Conservation (phyloP, 192 early-diverging fungal genomes). For the Bifiguratus adelaidae region DNA sequence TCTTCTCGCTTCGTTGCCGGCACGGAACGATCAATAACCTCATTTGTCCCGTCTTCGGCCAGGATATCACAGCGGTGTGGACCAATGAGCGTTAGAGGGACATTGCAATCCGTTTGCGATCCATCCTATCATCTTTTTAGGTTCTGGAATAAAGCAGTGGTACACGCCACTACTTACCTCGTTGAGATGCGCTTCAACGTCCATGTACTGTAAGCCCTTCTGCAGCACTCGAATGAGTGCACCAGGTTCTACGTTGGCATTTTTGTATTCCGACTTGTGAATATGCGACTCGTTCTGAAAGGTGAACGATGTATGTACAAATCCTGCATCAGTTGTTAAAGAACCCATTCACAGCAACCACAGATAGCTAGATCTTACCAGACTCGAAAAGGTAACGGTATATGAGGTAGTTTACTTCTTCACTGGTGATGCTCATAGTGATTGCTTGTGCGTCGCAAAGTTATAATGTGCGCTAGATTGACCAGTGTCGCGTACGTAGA, state of each 20-base stretch:
- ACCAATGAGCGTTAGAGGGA: slow-evolving; percentile 55
- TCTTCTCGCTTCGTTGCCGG: no score
- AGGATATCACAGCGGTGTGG: slow-evolving; percentile 59
- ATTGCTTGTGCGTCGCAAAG: no score
- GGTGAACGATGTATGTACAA: slow-evolving; percentile 74
- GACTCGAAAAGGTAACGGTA: slow-evolving; percentile 83
- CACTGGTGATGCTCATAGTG: slow-evolving; percentile 74
- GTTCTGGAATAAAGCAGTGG: not conserved
- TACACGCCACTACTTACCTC: slow-evolving; percentile 35
- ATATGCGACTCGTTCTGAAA: slow-evolving; percentile 82
- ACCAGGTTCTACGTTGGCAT: slow-evolving; percentile 67
- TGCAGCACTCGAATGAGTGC: slow-evolving; percentile 78
- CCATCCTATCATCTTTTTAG: slow-evolving; percentile 53
- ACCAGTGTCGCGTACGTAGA: no score
- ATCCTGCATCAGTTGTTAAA: slow-evolving; percentile 51
- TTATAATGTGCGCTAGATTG: no score
- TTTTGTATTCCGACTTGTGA: slow-evolving; percentile 40
- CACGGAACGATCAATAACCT: no score
- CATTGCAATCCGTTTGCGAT: slow-evolving; percentile 55
- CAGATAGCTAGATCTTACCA: no score
- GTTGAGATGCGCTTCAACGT: slow-evolving; percentile 81
- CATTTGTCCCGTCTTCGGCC: no score
- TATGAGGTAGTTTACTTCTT: slow-evolving; percentile 83
- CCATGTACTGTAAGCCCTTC: slow-evolving; percentile 85
- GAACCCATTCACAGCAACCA: no score